Percentiles rank a stretch among this genome's conserved stretches.
Conservation (phyloP, 1,284 basidiomycete species). For the Cystobasidium slooffiae region DNA sequence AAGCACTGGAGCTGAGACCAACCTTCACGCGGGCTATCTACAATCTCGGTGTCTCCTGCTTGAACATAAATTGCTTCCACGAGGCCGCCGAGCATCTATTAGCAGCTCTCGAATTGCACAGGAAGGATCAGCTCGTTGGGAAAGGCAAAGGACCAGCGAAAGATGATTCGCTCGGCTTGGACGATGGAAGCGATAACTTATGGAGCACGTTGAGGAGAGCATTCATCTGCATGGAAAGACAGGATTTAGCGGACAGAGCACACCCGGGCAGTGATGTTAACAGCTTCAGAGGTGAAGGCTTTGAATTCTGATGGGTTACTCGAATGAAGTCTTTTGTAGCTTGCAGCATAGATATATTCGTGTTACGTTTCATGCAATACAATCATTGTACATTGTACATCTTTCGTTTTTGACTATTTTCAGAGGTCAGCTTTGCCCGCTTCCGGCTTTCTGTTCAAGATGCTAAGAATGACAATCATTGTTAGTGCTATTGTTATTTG, state of each 20-base stretch:
- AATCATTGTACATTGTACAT: not conserved
- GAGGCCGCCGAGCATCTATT: slow-evolving; percentile 98
- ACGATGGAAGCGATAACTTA: slow-evolving; percentile 74
- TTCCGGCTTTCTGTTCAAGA: slow-evolving; percentile 18
- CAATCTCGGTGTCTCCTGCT: slow-evolving; percentile 74
- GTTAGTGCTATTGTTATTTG: too few species aligned
- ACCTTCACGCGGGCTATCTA: slow-evolving; percentile 97
- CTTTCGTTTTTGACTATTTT: not conserved
- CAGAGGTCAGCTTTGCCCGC: slow-evolving; percentile 12
- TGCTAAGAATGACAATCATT: not conserved
- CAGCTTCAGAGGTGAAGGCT: slow-evolving; percentile 51
- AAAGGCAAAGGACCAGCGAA: slow-evolving; percentile 55
- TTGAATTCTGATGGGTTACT: slow-evolving; percentile 50
- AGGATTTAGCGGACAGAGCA: slow-evolving; percentile 45
- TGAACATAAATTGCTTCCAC: slow-evolving; percentile 93
- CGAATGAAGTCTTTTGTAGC: not conserved
- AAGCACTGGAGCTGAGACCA: slow-evolving; percentile 89
- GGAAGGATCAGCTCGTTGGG: slow-evolving; percentile 54
- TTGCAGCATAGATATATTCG: too few species aligned
- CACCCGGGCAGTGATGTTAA: slow-evolving; percentile 49
- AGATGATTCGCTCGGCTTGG: slow-evolving; percentile 62
- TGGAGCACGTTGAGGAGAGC: slow-evolving; percentile 92
- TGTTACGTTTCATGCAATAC: too few species aligned
- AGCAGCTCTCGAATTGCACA: slow-evolving; percentile 83
- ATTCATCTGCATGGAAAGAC: slow-evolving; percentile 67